Base-by-base conservation (phyloP, 257 asterid species). In the Solanum ossicruentum region DNA sequence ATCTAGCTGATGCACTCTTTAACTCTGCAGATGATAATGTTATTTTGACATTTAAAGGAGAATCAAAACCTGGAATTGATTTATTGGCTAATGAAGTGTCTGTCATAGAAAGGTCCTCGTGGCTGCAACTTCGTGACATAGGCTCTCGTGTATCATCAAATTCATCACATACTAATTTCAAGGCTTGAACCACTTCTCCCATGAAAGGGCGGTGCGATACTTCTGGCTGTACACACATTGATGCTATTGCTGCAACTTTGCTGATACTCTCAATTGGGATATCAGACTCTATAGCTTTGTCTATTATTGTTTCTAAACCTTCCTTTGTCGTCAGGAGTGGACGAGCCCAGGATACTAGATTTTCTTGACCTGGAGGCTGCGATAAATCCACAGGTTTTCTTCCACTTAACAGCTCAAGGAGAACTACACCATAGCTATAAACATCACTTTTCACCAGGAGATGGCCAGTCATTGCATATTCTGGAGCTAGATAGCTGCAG, bases 391-490 rank as follows among this genome's bases (percentile, higher is more conserved):
- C 97, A 0, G 99, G 99, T 13, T 96, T 96, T 87, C 95, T 88
- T 2, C 99, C 99, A 0, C 97, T 93, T 52, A 96, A 89, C 16
- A 96, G 98, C 91, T 96, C 99, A 3, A 96, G 97, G 17, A 96
- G 96, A 51, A 96, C 99, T 6, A 96, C 99, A 0, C 99, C 99
- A 12, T 95, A 96, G 91, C 99, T 96, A 80, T 96, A 96, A 43
- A 93, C 99, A 83, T 96, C 99, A 51, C 99, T 96, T 84, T 96
- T 95, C 54, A 96, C 99, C 0, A 96, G 95, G 82, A 95, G 97
- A 89, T 96, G 99, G 82, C 99, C 99, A 0, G 98, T 96, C 99
- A 96, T 95, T 85, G 99, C 99, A 61, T 96, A 96, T 87, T 96
- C 99, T 1, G 98, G 99, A 82, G 99, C 99, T 78, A 96, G 88